These are phyloP conservation scores for Capsella rubella DNA, from an alignment of 441 rosid genomes.

Conservation along the genomic window DNA sequence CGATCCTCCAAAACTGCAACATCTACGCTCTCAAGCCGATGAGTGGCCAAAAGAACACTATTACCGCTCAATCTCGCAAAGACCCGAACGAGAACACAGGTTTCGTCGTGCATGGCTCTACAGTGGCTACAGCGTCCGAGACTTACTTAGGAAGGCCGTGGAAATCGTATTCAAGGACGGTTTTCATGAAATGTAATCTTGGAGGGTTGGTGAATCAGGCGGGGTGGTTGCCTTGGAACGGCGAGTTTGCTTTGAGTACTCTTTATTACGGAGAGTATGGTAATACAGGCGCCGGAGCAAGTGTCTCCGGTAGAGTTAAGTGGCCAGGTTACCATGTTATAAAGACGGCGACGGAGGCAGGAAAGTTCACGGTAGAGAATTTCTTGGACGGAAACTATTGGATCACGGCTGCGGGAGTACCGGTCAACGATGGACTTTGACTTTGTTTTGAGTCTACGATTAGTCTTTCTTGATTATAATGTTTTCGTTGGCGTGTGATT, in stretches of 20 bases:
- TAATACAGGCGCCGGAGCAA: constrained; percentile 60
- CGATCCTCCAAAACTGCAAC: constrained; percentile 56
- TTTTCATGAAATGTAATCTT: constrained; percentile 52
- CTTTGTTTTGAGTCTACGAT: neutral
- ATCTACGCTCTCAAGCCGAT: constrained; percentile 54
- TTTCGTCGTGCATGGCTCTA: constrained; percentile 57
- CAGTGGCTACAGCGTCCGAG: constrained; percentile 51
- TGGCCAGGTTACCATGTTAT: constrained; percentile 54
- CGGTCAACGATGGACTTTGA: constrained; percentile 59
- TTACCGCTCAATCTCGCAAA: constrained; percentile 61
- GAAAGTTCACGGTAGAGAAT: constrained; percentile 56
- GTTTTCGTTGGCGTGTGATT: constrained; percentile 20
- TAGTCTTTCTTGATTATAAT: neutral
- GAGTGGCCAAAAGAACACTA: constrained; percentile 50
- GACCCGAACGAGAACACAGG: constrained; percentile 68
- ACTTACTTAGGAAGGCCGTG: constrained; percentile 65
- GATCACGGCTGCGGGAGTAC: constrained; percentile 64
- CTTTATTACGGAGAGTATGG: constrained; percentile 66
- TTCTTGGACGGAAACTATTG: constrained; percentile 59
- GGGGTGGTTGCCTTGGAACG: constrained; percentile 69
- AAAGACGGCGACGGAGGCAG: constrained; percentile 47
- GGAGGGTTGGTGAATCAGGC: constrained; percentile 49
- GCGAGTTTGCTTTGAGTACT: constrained; percentile 54
- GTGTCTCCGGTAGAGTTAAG: constrained; percentile 51
- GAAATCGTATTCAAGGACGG: constrained; percentile 64